Percentiles rank a stretch among this genome's conserved stretches.
Evolutionary conservation across 169 alveolate genomes (phyloP).

Genomic region (Plasmodium yoelii): DNA sequence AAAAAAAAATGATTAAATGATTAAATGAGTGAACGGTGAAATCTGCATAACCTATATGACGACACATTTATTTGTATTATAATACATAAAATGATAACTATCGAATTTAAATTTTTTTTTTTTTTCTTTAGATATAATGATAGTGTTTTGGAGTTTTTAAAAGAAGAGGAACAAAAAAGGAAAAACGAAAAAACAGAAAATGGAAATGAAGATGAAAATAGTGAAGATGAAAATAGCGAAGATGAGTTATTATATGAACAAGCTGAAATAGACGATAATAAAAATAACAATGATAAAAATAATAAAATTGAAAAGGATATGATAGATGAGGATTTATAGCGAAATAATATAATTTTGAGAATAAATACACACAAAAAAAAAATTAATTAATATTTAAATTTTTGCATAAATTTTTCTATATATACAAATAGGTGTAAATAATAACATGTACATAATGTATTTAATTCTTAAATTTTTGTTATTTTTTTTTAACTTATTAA

Average conservation of each 20-base stretch:
- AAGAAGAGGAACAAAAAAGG: slow-evolving; percentile 39
- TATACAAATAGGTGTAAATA: no score
- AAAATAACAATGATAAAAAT: background rate
- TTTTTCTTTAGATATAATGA: slow-evolving; percentile 18
- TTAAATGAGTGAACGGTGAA: background rate
- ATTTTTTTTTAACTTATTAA: no score
- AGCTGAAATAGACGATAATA: slow-evolving; percentile 3
- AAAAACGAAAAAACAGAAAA: background rate
- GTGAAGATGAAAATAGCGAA: background rate
- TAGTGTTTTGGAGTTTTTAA: slow-evolving; percentile 41
- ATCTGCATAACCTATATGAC: background rate
- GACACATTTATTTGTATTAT: background rate
- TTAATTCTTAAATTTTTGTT: no score
- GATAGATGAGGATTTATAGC: slow-evolving; percentile 24
- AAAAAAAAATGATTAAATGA: background rate
- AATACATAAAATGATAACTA: no score
- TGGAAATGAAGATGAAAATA: background rate
- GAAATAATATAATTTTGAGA: slow-evolving; percentile 3
- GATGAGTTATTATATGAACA: background rate
- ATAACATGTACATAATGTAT: no score
- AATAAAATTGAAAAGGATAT: background rate
- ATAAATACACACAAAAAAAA: slow-evolving; percentile 4
- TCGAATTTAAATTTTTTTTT: no score
- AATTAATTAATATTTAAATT: no score
- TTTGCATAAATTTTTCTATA: no score